phyloP scores from a whole-genome alignment of 768 basidiomycete species.

The Hortiboletus flavorubellus region DNA sequence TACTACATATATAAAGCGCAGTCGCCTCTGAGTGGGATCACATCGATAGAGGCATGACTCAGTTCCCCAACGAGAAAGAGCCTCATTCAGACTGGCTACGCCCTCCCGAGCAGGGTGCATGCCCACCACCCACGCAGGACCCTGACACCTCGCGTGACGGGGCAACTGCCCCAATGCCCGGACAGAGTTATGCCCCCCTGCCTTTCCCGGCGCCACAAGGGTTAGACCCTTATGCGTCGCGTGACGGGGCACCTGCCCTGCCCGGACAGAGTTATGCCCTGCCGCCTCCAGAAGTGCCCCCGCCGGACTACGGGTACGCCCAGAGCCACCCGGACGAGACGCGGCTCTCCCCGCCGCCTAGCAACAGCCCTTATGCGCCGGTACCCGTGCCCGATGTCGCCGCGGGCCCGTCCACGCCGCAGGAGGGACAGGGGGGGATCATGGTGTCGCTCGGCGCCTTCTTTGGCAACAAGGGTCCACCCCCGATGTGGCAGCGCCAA shows the following conservation, averaged over 20 bases:
- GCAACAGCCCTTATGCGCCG: neutral
- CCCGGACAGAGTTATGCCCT: neutral
- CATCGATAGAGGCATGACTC: slow-evolving; percentile 14
- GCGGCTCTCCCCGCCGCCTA: neutral
- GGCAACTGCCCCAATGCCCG: neutral
- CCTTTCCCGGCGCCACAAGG: neutral
- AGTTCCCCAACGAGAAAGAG: slow-evolving; percentile 26
- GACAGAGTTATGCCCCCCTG: neutral
- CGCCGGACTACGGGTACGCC: slow-evolving; percentile 12
- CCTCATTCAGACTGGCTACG: slow-evolving; percentile 13
- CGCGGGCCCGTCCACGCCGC: neutral
- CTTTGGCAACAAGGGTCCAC: slow-evolving; percentile 28
- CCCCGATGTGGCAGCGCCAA: slow-evolving; percentile 26
- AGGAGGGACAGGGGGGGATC: neutral
- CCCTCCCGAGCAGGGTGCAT: slow-evolving; percentile 4
- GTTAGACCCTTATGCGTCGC: no score
- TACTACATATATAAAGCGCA: slow-evolving; percentile 1
- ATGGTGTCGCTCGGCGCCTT: slow-evolving; percentile 23
- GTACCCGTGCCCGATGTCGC: neutral
- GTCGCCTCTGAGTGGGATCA: neutral
- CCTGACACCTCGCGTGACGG: neutral
- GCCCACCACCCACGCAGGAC: slow-evolving; percentile 1
- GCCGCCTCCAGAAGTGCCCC: neutral
- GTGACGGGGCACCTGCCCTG: neutral
- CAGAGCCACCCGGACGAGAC: slow-evolving; percentile 2